Evolutionary conservation across 1,284 basidiomycete genomes (phyloP), one percentile per base, ranked within the genome.

Genomic region (Porogramme epimiltina): DNA sequence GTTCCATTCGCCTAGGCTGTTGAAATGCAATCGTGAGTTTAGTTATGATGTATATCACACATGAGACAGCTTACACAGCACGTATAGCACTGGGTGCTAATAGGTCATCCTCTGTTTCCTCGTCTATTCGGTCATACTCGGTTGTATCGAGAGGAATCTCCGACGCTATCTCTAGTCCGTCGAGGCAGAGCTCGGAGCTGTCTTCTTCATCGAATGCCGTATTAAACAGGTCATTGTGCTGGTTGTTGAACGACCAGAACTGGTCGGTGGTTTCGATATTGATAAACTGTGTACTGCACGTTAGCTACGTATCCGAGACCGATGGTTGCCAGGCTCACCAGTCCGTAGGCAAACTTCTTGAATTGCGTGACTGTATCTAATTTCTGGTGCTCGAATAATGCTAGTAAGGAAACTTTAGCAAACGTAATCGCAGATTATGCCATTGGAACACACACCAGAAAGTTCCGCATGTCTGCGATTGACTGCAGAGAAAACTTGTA

Each of bases 321-420:
- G 15, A 25, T 2, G 18, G 13, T 13, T 31, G 13, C 28, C 28
- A 18, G 5, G 55, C 65, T 28, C 36, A 69, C 69, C 48, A 70
- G 36, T 3, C 68, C 66, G 47, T 55, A 58, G 2, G 65, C 60
- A 31, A 63, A 61, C 2, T 48, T 55, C 19, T 59, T 55, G 36
- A 71, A 61, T 24, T 67, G 63, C 4, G 51, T 50, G 18, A 38
- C 47, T 0, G 55, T 41, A 36, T 70, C 62, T 1, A 69, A 47
- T 34, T 65, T 66, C 24, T 71, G 65, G 20, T 68, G 59, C 19
- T 54, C 34, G 58, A 73, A 73, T 3, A 74, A 64, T 3, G 69
- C 76, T 75, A 16, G 18, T 33, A 9, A 0, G 13, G 25, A 40
- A 11, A n/a, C 57, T 68, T 26, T 5, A 22, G 20, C 13, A 18